Evolutionary conservation across 192 early-diverging fungal genomes (phyloP).

Genomic region (Neocallimastix lanati): DNA sequence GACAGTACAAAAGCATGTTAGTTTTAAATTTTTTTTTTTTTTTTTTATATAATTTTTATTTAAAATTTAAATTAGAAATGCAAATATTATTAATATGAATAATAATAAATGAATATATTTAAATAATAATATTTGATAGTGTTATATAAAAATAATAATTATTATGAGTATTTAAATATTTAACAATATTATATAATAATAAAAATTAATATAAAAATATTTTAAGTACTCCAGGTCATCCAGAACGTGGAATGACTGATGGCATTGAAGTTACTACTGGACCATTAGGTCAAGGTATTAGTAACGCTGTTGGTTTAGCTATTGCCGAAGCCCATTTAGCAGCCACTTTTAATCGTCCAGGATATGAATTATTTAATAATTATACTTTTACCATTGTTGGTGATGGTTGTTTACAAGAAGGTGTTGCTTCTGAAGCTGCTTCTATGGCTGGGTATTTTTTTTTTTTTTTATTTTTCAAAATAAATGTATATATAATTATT

Average conservation of each 20-base stretch:
- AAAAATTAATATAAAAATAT: conserved; percentile 1
- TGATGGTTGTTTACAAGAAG: conserved; percentile 97
- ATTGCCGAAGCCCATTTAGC: conserved; percentile 70
- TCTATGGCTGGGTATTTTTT: conserved; percentile 66
- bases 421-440: conserved; percentile 75
- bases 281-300: too few species aligned
- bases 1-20: conserved; percentile 61
- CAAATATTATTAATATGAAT: too few species aligned
- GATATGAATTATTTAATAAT: conserved; percentile 71
- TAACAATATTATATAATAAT: too few species aligned
- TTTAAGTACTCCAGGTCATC: conserved; percentile 81
- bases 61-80: too few species aligned
- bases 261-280: conserved; percentile 96
- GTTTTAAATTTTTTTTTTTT: too few species aligned
- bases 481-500: too few species aligned
- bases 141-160: too few species aligned
- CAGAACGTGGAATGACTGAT: conserved; percentile 62
- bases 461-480: too few species aligned
- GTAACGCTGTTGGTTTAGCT: too few species aligned
- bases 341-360: conserved; percentile 80
- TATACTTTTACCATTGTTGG: conserved; percentile 65
- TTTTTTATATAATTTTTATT: conserved; percentile 1
- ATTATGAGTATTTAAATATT: too few species aligned
- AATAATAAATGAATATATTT: too few species aligned
- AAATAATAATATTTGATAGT: too few species aligned